phyloP scores from a whole-genome alignment of 192 early-diverging fungal genomes.

The Gonapodya prolifera region DNA sequence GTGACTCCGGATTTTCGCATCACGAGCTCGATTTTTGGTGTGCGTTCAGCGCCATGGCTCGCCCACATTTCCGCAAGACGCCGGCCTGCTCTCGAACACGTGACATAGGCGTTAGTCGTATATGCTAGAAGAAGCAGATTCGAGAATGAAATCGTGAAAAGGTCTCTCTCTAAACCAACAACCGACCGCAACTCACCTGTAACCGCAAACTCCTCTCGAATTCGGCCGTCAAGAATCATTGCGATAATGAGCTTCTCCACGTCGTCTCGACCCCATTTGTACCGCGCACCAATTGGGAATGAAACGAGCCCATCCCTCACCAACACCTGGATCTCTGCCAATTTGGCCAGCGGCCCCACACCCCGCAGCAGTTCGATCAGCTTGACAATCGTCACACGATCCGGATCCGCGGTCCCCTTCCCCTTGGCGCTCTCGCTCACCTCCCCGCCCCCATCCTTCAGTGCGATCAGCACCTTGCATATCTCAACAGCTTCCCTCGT shows the following conservation, averaged over 20 bases:
- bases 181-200: constrained; percentile 18
- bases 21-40: background rate
- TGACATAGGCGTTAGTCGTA: constrained; percentile 40
- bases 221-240: constrained; percentile 30
- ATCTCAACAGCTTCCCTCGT: constrained; percentile 21
- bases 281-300: constrained; percentile 15
- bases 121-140: constrained; percentile 15
- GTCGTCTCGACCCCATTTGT: constrained; percentile 18
- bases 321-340: constrained; percentile 13
- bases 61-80: background rate
- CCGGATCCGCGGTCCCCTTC: constrained; percentile 8
- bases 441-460: constrained; percentile 3
- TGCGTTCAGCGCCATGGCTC: background rate
- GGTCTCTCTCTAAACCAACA: background rate
- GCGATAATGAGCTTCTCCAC: constrained; percentile 42
- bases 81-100: background rate
- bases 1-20: background rate
- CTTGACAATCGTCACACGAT: constrained; percentile 34
- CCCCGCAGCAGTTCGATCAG: constrained; percentile 31
- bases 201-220: constrained; percentile 46
- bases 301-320: constrained; percentile 16
- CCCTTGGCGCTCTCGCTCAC: background rate
- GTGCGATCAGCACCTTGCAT: constrained; percentile 12
- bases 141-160: background rate
- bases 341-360: constrained; percentile 18